Base-by-base conservation (phyloP, 106 monocot genomes). In the Platanthera zijinensis region DNA sequence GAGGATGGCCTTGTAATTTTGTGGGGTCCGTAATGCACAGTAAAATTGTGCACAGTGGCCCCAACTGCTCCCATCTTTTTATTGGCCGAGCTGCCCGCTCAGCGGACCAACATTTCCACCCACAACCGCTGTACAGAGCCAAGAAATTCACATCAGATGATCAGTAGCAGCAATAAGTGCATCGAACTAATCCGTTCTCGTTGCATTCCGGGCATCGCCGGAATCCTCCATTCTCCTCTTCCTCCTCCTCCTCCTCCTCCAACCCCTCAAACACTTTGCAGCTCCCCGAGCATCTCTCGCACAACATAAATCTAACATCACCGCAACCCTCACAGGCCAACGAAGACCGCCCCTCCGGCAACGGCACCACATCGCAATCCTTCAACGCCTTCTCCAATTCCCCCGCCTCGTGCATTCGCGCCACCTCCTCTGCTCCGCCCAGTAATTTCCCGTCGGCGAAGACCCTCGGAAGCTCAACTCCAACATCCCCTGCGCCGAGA, bases 341-440 rank as follows among this genome's bases (percentile, higher is more conserved):
- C 5, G 63, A 80, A 8, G 67, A 52, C n/a, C 52, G 68, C 17
- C 51, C 50, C 3, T 13, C 14, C 7, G 52, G 75, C 5, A 45
- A 57, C 15, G 1, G 18, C 50, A 54, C 69, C 73, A 5, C 30
- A 32, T 77, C 83, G 69, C 90, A 87, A 7, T 78, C 85, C 48
- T 68, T 75, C 64, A 95, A 52, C 0, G 61, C 84, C 73, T 76
- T 47, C 48, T 46, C 45, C 57, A 91, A 51, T 45, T 86, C 82
- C 14, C 92, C 93, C 6, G 54, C 77, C 49, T 89, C 90, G 80
- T 93, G 93, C 83, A 97, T 70, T 48, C 47, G 71, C 69, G 64
- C 69, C 68, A 87, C 80, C 82, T 91, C 93, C 68, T 91, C 91
- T 1, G 84, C 89, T 7, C 90, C 91, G 15, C 97, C 93, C 10